These are phyloP conservation scores for Amanita polypyramis DNA, from an alignment of 768 basidiomycete species.

Conservation along the genomic window DNA sequence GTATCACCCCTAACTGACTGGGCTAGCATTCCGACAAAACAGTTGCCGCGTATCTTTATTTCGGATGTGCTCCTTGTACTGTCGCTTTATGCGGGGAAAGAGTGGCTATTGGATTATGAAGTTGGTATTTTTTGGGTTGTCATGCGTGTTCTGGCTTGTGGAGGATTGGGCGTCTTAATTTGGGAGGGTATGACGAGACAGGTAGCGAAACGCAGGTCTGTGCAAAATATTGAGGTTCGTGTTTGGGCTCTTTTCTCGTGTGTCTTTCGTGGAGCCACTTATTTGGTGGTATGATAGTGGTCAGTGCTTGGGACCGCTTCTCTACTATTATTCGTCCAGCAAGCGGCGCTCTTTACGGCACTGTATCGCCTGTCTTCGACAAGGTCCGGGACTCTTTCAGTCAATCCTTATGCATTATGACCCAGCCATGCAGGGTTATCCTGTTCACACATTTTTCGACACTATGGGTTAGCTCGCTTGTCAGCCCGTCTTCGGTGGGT, in stretches of 20 bases:
- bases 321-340: constrained; percentile 56
- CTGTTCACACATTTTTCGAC: constrained; percentile 62
- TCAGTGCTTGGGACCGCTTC: constrained; percentile 60
- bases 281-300: constrained; percentile 36
- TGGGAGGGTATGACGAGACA: constrained; percentile 52
- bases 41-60: constrained; percentile 45
- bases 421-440: constrained; percentile 42
- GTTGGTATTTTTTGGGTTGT: constrained; percentile 70
- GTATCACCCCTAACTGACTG: background rate
- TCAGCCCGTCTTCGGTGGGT: constrained; percentile 39
- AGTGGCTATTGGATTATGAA: constrained; percentile 54
- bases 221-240: constrained; percentile 40
- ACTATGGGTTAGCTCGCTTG: constrained; percentile 50
- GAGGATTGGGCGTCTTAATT: constrained; percentile 51
- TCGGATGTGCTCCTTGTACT: constrained; percentile 57
- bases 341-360: constrained; percentile 56
- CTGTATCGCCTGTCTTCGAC: constrained; percentile 57
- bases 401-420: constrained; percentile 1
- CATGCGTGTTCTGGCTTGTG: constrained; percentile 62
- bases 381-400: constrained; percentile 35
- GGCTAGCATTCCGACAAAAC: constrained; percentile 38
- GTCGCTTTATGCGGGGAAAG: constrained; percentile 53
- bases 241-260: constrained; percentile 2
- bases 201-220: constrained; percentile 38
- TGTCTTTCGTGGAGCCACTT: constrained; percentile 7